phyloP scores from a whole-genome alignment of 106 monocot species.

The Ottelia alismoides region DNA sequence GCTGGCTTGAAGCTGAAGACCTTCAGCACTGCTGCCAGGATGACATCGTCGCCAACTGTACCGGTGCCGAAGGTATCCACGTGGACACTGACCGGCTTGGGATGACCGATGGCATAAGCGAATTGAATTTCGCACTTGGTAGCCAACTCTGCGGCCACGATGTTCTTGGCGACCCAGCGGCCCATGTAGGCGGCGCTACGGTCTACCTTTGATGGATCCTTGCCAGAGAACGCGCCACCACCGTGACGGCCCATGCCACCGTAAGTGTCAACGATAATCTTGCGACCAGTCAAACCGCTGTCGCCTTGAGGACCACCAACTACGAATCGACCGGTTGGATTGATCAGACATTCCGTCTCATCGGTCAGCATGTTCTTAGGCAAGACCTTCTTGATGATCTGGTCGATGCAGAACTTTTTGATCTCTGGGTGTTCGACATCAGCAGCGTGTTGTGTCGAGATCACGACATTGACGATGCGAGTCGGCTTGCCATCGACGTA shows the following conservation, averaged over 20 bases:
- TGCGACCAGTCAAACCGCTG: slow-evolving; percentile 4
- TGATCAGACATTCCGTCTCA: too few species aligned
- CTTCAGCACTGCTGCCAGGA: slow-evolving; percentile 3
- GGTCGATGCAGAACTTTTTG: slow-evolving; percentile 1
- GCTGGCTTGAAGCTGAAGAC: slow-evolving; percentile 5
- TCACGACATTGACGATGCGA: slow-evolving; percentile 5
- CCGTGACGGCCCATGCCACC: too few species aligned
- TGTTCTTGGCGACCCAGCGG: slow-evolving; percentile 8
- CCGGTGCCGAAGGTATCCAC: slow-evolving; percentile 7
- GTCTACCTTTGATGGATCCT: too few species aligned
- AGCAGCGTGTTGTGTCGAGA: slow-evolving; percentile 7
- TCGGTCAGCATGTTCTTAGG: too few species aligned
- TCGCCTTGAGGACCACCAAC: slow-evolving; percentile 9
- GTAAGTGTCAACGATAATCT: too few species aligned
- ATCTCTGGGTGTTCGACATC: slow-evolving; percentile 4
- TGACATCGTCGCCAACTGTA: slow-evolving; percentile 3
- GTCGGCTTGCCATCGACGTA: slow-evolving; percentile 6
- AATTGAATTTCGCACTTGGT: slow-evolving; percentile 1
- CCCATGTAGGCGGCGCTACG: slow-evolving; percentile 12
- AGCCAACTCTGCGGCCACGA: slow-evolving; percentile 2
- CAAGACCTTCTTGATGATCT: slow-evolving; percentile 5
- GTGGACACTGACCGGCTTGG: slow-evolving; percentile 1
- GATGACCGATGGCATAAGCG: slow-evolving; percentile 4
- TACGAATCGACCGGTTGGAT: slow-evolving; percentile 6
- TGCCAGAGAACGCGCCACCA: too few species aligned